Percentiles rank a stretch among this genome's conserved stretches.
Conservation (phyloP, 371 early-diverging fungal species). For the Nematocida displodere region DNA sequence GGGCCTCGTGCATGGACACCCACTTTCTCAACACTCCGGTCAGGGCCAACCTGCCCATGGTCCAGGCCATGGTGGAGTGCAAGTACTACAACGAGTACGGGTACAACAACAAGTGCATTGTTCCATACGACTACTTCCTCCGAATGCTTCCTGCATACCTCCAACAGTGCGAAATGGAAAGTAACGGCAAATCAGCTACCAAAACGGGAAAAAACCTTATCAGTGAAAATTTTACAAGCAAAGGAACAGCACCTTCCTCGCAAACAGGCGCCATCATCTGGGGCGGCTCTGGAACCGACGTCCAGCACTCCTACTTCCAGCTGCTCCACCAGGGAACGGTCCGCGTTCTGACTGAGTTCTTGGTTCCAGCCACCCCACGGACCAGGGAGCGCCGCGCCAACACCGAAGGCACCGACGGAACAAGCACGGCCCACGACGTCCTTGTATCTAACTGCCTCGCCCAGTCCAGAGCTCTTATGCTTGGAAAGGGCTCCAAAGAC, state of each 20-base stretch:
- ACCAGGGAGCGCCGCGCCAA: conserved; percentile 7
- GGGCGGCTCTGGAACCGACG: conserved; percentile 97
- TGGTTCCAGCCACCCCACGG: conserved; percentile 77
- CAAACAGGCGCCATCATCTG: conserved; percentile 91
- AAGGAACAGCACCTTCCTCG: not conserved
- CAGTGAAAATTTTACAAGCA: not conserved
- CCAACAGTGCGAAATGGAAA: conserved; percentile 97
- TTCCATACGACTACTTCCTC: conserved; percentile 95
- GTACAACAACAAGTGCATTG: conserved; percentile 83
- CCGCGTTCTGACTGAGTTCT: conserved; percentile 83
- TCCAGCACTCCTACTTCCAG: conserved; percentile 98
- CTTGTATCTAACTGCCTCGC: conserved; percentile 94
- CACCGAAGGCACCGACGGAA: conserved; percentile 56
- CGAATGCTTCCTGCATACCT: conserved; percentile 88
- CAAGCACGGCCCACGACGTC: conserved; percentile 76
- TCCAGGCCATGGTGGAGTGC: conserved; percentile 81
- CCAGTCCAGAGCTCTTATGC: conserved; percentile 90
- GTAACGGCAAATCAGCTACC: conserved; percentile 88
- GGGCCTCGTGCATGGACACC: conserved; percentile 88
- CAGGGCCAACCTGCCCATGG: conserved; percentile 79
- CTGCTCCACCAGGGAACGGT: conserved; percentile 96
- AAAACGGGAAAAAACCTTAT: conserved; percentile 19
- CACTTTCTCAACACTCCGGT: conserved; percentile 80
- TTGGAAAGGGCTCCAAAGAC: conserved; percentile 74
- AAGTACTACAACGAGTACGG: conserved; percentile 87